These are phyloP conservation scores for Globisporangium nunn DNA, from an alignment of 352 stramenopile genomes.

Conservation along the genomic window DNA sequence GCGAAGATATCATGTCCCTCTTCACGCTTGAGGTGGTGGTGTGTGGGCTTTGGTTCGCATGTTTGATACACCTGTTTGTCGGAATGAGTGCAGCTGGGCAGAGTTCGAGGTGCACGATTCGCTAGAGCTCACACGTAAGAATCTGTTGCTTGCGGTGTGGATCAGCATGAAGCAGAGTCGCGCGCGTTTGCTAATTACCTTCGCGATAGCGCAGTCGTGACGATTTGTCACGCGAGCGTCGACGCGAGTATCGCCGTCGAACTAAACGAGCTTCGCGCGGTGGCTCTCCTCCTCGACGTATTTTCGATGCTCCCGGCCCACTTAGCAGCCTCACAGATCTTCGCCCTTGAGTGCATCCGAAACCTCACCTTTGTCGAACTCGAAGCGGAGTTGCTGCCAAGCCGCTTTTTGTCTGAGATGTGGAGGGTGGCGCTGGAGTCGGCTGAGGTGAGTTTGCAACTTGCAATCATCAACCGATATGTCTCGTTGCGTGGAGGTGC, in stretches of 20 bases:
- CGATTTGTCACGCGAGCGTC: constrained; percentile 50
- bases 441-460: constrained; percentile 6
- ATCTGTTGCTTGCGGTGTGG: background rate
- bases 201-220: constrained; percentile 29
- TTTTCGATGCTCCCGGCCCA: constrained; percentile 16
- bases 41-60: background rate
- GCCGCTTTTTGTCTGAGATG: constrained; percentile 15
- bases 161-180: background rate
- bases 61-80: background rate
- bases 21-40: too few species aligned
- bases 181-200: background rate
- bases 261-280: constrained; percentile 27
- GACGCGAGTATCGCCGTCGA: constrained; percentile 37
- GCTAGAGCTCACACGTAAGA: constrained; percentile 40
- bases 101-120: constrained; percentile 45
- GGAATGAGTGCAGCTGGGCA: constrained; percentile 19
- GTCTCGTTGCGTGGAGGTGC: background rate
- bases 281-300: constrained; percentile 24
- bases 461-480: too few species aligned
- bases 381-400: constrained; percentile 9
- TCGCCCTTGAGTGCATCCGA: constrained; percentile 36
- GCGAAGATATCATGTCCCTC: too few species aligned
- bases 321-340: constrained; percentile 13
- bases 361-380: constrained; percentile 37
- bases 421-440: constrained; percentile 23